Evolutionary conservation across 2,329 filamentous ascomycete species (phyloP), one percentile per base, ranked within the genome.

Genomic region (Trichoderma simmonsii): DNA sequence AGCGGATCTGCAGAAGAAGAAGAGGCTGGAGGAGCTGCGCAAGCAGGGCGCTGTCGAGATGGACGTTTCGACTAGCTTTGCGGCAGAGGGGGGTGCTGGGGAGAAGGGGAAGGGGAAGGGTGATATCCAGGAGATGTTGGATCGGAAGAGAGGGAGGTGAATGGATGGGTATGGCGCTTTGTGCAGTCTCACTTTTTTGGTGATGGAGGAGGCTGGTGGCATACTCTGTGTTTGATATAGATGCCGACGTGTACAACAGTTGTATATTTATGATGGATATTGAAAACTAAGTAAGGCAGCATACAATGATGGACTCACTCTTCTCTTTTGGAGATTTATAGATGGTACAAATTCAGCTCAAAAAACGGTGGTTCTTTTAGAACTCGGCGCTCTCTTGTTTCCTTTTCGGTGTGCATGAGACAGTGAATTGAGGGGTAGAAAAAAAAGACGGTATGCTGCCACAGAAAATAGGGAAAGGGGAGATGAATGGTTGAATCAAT

Each of bases 1-100:
- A 43, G 95, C 97, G 83, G 96, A 99, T 77, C 88, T 93, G 79
- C 93, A 97, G 77, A 94, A 95, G 82, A 91, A 93, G 78, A 86
- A 91, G 82, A 92, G 93, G 28, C 85, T 97, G 75, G 91, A 92
- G 77, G 89, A 90, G 79, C 88, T 97, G 77, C 87, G 92, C 79
- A 87, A 86, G 61, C 91, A 95, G 80, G 92, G 92, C 74, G 93
- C 92, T 14, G 85, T 87, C 74, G 86, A 88, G 81, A 86, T 93
- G 80, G 81, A 81, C 15, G 81, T 84, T 7, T 79, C 78, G 51
- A 78, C 81, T 1, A 78, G 76, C 36, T 84, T 84, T 75, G 80
- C 80, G 30, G 78, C 80, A 0, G 80, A 79, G 63, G 80, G 79
- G 3, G 79, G 77, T 9, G 78, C 73, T 1, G 77, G 67, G 6